Percentiles rank a stretch among this genome's conserved stretches.
Conservation (phyloP, 495 filamentous ascomycete species). For the Penicillium soppii region DNA sequence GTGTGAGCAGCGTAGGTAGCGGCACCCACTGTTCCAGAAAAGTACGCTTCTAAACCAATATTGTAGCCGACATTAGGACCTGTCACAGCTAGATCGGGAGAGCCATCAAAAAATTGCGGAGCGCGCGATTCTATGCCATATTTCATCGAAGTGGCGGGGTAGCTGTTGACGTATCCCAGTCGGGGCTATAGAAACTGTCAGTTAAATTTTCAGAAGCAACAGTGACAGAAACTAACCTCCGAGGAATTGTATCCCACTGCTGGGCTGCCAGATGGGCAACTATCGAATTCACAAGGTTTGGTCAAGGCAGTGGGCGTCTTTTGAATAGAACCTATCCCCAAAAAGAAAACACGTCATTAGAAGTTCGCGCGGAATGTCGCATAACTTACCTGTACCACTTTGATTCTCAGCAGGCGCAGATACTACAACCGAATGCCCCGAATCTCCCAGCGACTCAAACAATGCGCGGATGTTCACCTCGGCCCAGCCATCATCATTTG, state of each 20-base stretch:
- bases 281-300: conserved; percentile 54
- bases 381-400: conserved; percentile 55
- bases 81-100: conserved; percentile 58
- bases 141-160: conserved; percentile 62
- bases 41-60: conserved; percentile 47
- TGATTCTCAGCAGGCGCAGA: conserved; percentile 64
- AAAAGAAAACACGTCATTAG: background rate
- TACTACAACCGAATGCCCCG: conserved; percentile 59
- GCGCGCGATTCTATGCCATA: conserved; percentile 59
- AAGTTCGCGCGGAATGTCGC: too few species aligned
- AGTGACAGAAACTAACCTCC: conserved; percentile 13
- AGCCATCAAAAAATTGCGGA: conserved; percentile 48
- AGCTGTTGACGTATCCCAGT: conserved; percentile 70
- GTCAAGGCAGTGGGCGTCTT: conserved; percentile 42
- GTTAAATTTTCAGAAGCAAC: background rate
- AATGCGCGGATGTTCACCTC: conserved; percentile 62
- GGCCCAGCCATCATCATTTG: conserved; percentile 74
- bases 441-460: conserved; percentile 47
- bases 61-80: conserved; percentile 66
- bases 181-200: conserved; percentile 29
- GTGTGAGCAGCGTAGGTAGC: conserved; percentile 56
- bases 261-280: conserved; percentile 55
- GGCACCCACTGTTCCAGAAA: conserved; percentile 65
- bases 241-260: conserved; percentile 55
- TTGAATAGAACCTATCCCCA: conserved; percentile 52